Base-by-base conservation (phyloP, 2,329 filamentous ascomycete genomes). In the Pseudogymnoascus sp. region DNA sequence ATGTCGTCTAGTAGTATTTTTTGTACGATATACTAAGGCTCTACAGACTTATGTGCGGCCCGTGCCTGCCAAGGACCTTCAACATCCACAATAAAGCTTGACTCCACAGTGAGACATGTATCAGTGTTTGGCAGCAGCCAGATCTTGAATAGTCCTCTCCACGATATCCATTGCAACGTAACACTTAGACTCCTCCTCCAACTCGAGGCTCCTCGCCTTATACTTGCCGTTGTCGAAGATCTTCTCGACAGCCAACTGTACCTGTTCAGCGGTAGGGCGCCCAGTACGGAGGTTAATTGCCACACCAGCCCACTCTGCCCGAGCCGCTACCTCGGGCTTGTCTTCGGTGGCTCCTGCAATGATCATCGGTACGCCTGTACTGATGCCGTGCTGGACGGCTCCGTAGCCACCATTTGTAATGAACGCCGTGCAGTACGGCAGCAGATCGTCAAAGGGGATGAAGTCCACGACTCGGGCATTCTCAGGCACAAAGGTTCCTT, bases 351-450 rank as follows among this genome's bases (percentile, higher is more conserved):
- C 66, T 4, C 75, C 74, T 1, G 71, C 70, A 4, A 75, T 61
- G 4, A 77, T 69, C 64, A 76, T 67, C 0, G 75, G 75, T 3
- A 73, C 68, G 3, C 74, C 76, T 18, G 69, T 66, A 3, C 65
- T 63, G 3, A 77, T 67, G 12, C 69, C 69, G 60, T 76, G 73
- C 42, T 73, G 71, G 10, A 76, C 71, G 4, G 70, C 72, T 21
- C 74, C 74, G 62, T 75, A 77, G 1, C 75, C 75, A 45, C 74
- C 75, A 40, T 75, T 76, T 0, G 72, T 73, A 21, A 77, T 69
- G 39, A 76, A 73, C 0, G 75, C 65, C 36, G 72, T 68, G 16
- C 69, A 68, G 65, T 75, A 61, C 12, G 71, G 72, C 1, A 77
- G 69, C 3, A 77, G 59, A 8, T 73, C 68, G 57, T 76, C 74